phyloP scores from a whole-genome alignment of 306 rosid species.

The Alnus glutinosa region DNA sequence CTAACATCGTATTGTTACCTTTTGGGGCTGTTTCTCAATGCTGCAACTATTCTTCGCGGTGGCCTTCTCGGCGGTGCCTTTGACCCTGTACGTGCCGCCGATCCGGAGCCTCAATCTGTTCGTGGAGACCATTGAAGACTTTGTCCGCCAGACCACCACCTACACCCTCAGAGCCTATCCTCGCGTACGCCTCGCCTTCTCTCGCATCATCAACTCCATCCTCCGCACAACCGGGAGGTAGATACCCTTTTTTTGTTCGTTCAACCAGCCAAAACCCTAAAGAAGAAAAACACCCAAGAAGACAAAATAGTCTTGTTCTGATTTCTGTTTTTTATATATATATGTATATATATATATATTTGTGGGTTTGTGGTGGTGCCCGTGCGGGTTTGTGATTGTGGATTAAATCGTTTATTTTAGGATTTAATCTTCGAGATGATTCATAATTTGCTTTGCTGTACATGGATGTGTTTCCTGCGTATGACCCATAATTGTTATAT shows the following conservation, averaged over 20 bases:
- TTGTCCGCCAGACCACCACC: constrained; percentile 40
- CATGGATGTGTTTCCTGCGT: neutral
- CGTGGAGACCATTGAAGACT: constrained; percentile 55
- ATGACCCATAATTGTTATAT: neutral
- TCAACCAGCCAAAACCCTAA: neutral
- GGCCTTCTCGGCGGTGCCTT: constrained; percentile 90
- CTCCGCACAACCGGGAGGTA: constrained; percentile 49
- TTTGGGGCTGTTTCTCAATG: constrained; percentile 38
- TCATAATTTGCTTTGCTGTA: neutral
- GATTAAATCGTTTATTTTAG: neutral
- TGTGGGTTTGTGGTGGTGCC: neutral
- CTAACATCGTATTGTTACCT: neutral
- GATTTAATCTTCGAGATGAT: constrained; percentile 12
- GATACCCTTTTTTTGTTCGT: neutral
- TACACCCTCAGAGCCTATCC: constrained; percentile 49
- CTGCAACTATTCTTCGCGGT: constrained; percentile 73
- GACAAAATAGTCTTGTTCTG: neutral
- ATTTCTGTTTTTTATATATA: neutral
- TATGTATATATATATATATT: neutral
- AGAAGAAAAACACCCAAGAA: neutral
- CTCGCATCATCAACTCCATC: constrained; percentile 62
- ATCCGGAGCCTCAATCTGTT: constrained; percentile 72
- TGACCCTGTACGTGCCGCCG: constrained; percentile 85
- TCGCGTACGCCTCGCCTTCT: constrained; percentile 58
- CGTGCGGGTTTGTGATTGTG: too few species aligned